A percentile compares a stretch with the other conserved stretches of the same genome.
These are phyloP conservation scores for Aspergillus tanneri DNA, from an alignment of 2,329 filamentous ascomycete genomes.

Conservation along the genomic window DNA sequence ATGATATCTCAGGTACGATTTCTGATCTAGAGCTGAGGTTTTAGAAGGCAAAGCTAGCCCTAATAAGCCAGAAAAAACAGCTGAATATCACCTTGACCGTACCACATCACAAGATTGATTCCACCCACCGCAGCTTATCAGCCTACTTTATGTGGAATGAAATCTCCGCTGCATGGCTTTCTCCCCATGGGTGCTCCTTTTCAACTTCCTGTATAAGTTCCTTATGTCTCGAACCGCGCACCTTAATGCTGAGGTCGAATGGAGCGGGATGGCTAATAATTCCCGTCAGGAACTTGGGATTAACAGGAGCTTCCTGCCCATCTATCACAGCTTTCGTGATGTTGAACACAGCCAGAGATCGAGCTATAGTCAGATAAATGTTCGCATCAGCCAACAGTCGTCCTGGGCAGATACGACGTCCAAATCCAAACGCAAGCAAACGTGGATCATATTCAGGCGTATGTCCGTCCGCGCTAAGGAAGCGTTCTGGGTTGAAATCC, in stretches of 20 bases:
- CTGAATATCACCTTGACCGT: too few species aligned
- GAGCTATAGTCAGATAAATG: constrained; percentile 44
- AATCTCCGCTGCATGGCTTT: constrained; percentile 35
- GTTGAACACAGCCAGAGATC: constrained; percentile 49
- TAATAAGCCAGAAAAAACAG: too few species aligned
- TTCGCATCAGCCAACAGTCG: constrained; percentile 41
- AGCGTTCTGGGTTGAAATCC: constrained; percentile 47
- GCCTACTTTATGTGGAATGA: too few species aligned
- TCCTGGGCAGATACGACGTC: constrained; percentile 44
- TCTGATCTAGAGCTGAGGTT: too few species aligned
- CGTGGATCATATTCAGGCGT: constrained; percentile 40
- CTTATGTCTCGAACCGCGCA: constrained; percentile 32
- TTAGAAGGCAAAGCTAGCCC: too few species aligned
- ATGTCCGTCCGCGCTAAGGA: constrained; percentile 30
- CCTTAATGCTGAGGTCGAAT: constrained; percentile 35
- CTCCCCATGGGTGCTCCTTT: constrained; percentile 1
- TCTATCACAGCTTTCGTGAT: constrained; percentile 35
- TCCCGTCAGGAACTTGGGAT: constrained; percentile 35
- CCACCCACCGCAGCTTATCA: too few species aligned
- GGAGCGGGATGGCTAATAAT: constrained; percentile 37
- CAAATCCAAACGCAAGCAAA: constrained; percentile 35
- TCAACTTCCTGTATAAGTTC: not conserved
- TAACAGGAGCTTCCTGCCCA: constrained; percentile 33
- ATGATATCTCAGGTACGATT: too few species aligned
- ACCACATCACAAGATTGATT: too few species aligned